These are phyloP conservation scores for Colletotrichum viniferum DNA, from an alignment of 2,329 filamentous ascomycete species.

Conservation along the genomic window DNA sequence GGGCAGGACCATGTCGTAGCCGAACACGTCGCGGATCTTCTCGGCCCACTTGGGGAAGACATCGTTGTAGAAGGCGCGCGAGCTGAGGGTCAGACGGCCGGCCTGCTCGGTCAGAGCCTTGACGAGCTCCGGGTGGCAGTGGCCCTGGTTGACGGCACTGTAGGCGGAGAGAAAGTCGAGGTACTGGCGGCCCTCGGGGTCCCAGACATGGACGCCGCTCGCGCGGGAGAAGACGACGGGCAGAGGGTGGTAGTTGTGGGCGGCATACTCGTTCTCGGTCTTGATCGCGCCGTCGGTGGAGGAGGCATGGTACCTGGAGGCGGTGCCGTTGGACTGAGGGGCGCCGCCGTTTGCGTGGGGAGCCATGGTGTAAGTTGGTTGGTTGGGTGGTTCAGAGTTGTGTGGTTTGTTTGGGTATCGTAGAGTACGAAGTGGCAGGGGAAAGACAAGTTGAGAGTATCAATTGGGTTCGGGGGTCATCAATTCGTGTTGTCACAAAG, in stretches of 20 bases:
- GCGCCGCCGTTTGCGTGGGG: conserved; percentile 57
- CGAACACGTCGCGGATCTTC: conserved; percentile 87
- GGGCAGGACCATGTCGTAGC: conserved; percentile 96
- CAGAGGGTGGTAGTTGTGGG: conserved; percentile 98
- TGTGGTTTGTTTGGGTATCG: background rate
- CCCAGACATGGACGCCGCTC: conserved; percentile 89
- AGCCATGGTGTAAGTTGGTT: conserved; percentile 50
- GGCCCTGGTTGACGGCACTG: conserved; percentile 96
- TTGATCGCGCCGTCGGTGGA: conserved; percentile 82
- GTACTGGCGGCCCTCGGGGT: conserved; percentile 94
- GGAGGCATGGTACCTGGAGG: conserved; percentile 68
- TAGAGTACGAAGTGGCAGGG: background rate
- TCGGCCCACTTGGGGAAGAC: conserved; percentile 96
- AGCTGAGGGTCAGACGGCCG: conserved; percentile 86
- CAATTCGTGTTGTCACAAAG: background rate
- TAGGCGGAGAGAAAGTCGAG: conserved; percentile 98
- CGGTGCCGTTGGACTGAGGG: conserved; percentile 36
- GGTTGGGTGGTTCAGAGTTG: background rate
- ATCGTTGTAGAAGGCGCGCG: conserved; percentile 96
- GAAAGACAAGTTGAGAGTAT: background rate
- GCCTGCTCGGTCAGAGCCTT: conserved; percentile 91
- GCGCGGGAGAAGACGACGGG: conserved; percentile 92
- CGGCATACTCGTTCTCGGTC: conserved; percentile 82
- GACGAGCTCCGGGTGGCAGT: conserved; percentile 96
- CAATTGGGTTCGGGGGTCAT: conserved; percentile 9